These are phyloP conservation scores for Berkeleyomyces rouxiae DNA, from an alignment of 2,329 filamentous ascomycete genomes.

Conservation along the genomic window DNA sequence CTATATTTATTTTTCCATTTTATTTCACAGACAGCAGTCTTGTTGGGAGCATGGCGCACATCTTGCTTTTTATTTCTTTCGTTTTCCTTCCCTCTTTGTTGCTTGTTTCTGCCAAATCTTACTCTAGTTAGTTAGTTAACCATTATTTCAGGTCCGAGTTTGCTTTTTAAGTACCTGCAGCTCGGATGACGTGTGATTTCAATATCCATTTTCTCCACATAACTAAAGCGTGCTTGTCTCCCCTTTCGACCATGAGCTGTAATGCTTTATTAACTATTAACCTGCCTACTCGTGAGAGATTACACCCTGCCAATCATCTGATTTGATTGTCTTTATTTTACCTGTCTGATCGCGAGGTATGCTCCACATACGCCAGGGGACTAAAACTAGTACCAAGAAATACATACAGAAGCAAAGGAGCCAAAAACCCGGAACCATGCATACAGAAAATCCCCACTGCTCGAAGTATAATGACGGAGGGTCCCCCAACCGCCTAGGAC, in stretches of 20 bases:
- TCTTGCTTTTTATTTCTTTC: slow-evolving; percentile 3
- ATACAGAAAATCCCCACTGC: too few species aligned
- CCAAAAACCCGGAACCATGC: too few species aligned
- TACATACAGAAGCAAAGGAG: too few species aligned
- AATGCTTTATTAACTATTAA: too few species aligned
- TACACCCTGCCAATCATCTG: too few species aligned
- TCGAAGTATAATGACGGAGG: too few species aligned
- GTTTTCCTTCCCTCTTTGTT: slow-evolving; percentile 4
- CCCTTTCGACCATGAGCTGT: not conserved
- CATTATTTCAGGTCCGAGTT: not conserved
- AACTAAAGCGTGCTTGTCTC: not conserved
- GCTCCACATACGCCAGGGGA: too few species aligned
- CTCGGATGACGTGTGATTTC: not conserved
- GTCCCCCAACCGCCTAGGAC: too few species aligned
- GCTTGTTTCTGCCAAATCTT: not conserved
- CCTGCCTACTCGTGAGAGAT: too few species aligned
- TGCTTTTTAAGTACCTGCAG: not conserved
- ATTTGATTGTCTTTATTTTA: too few species aligned
- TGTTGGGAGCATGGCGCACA: slow-evolving; percentile 7
- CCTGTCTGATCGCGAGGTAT: too few species aligned
- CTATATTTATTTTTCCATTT: slow-evolving; percentile 3
- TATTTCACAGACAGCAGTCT: slow-evolving; percentile 5
- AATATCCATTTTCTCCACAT: not conserved
- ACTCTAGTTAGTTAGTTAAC: not conserved
- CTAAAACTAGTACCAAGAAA: too few species aligned